Conservation (phyloP, 495 filamentous ascomycete genomes). For the Trichoderma virens region DNA sequence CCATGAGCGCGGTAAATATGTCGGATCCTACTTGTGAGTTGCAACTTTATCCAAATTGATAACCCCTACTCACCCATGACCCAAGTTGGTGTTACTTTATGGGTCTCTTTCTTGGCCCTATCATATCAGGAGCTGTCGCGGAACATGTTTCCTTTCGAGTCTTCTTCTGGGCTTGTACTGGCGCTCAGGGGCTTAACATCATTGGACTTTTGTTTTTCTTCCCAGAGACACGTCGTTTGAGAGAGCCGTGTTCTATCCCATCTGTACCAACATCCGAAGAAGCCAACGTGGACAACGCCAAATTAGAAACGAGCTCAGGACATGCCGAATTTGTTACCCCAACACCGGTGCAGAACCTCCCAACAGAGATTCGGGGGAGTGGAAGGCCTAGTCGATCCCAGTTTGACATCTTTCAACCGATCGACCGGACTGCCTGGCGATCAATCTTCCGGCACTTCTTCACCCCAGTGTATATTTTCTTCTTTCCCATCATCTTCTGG, state of each 20-base stretch:
- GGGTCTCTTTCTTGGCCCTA: slow-evolving; percentile 44
- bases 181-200: slow-evolving; percentile 25
- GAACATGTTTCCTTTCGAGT: background rate
- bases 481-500: slow-evolving; percentile 55
- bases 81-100: slow-evolving; percentile 26
- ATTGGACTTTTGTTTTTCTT: slow-evolving; percentile 19
- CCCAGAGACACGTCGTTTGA: slow-evolving; percentile 51
- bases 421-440: slow-evolving; percentile 27
- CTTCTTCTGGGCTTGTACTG: slow-evolving; percentile 40
- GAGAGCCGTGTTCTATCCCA: background rate
- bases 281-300: background rate
- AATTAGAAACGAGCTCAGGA: background rate
- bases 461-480: slow-evolving; percentile 50
- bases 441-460: slow-evolving; percentile 28
- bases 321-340: background rate
- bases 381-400: slow-evolving; percentile 42
- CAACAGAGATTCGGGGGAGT: background rate
- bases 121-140: slow-evolving; percentile 50
- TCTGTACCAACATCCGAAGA: background rate
- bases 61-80: background rate
- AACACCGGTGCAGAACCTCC: background rate
- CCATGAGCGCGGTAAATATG: slow-evolving; percentile 54
- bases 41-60: background rate
- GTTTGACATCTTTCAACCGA: slow-evolving; percentile 44
- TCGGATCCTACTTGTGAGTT: slow-evolving; percentile 49